Percentiles rank a stretch among this genome's conserved stretches.
phyloP scores from a whole-genome alignment of 805 yeast genomes.

The Brettanomyces naardenensis region DNA sequence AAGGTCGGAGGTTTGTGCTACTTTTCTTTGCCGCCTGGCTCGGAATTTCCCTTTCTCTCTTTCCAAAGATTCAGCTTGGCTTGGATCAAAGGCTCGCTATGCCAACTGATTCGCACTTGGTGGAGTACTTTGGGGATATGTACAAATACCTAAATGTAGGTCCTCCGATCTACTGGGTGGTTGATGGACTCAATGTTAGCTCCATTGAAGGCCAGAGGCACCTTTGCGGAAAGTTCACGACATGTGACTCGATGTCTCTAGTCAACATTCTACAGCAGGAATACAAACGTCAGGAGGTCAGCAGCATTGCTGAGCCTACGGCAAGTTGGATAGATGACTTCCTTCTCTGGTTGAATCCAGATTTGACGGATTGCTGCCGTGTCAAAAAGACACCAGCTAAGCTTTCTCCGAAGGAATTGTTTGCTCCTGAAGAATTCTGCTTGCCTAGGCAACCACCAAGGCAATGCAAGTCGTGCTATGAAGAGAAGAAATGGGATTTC shows the following conservation, averaged over 20 bases:
- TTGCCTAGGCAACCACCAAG: constrained; percentile 59
- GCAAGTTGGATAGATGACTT: constrained; percentile 94
- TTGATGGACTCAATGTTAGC: constrained; percentile 61
- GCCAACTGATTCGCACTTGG: constrained; percentile 75
- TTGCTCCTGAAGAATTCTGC: constrained; percentile 45
- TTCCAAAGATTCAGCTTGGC: constrained; percentile 71
- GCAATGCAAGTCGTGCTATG: constrained; percentile 68
- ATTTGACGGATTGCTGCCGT: constrained; percentile 79
- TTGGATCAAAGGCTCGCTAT: constrained; percentile 86
- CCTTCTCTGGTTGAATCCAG: constrained; percentile 80
- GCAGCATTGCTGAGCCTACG: constrained; percentile 73
- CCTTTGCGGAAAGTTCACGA: constrained; percentile 81
- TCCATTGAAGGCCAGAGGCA: constrained; percentile 54
- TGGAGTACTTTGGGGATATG: constrained; percentile 72
- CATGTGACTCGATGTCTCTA: constrained; percentile 73
- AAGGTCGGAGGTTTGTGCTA: constrained; percentile 40
- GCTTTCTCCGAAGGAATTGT: not conserved
- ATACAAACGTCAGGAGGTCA: constrained; percentile 51
- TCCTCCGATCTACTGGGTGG: constrained; percentile 85
- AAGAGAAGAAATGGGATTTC: constrained; percentile 54
- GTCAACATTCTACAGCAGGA: constrained; percentile 83
- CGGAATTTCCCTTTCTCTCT: constrained; percentile 56
- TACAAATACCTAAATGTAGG: constrained; percentile 74
- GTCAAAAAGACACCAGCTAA: constrained; percentile 35
- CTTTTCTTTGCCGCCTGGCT: constrained; percentile 52